These are phyloP conservation scores for Leccinum uliginosum DNA, from an alignment of 768 basidiomycete genomes.

Conservation along the genomic window DNA sequence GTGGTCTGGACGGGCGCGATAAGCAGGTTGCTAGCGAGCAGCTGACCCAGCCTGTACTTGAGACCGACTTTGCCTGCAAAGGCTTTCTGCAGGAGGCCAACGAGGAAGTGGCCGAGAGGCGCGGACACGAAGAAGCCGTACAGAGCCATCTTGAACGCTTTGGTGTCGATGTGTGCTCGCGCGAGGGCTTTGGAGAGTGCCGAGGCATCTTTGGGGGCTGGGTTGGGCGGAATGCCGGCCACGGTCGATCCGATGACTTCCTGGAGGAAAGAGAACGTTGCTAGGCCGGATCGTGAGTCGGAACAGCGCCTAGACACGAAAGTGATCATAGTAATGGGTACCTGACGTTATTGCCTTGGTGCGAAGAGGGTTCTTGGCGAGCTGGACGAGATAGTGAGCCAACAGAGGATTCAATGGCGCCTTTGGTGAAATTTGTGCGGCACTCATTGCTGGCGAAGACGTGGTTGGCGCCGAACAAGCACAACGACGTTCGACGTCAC, in stretches of 20 bases:
- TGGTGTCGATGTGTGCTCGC: slow-evolving; percentile 55
- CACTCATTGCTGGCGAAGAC: slow-evolving; percentile 34
- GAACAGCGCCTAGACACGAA: background rate
- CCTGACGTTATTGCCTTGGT: slow-evolving; percentile 81
- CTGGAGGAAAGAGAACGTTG: slow-evolving; percentile 61
- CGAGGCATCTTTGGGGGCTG: slow-evolving; percentile 51
- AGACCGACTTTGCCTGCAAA: slow-evolving; percentile 72
- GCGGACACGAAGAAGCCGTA: slow-evolving; percentile 85
- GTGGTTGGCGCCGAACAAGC: background rate
- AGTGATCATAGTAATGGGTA: slow-evolving; percentile 15
- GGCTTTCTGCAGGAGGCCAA: slow-evolving; percentile 65
- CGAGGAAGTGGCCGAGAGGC: slow-evolving; percentile 72
- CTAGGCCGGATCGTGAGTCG: slow-evolving; percentile 25
- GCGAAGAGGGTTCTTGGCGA: slow-evolving; percentile 64
- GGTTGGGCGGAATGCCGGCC: slow-evolving; percentile 54
- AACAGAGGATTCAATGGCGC: slow-evolving; percentile 44
- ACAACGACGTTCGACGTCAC: no score
- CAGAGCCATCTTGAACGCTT: slow-evolving; percentile 77
- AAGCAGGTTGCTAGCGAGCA: slow-evolving; percentile 72
- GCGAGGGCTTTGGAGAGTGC: slow-evolving; percentile 49
- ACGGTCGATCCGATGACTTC: slow-evolving; percentile 76
- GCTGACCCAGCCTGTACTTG: slow-evolving; percentile 61
- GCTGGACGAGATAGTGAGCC: slow-evolving; percentile 64
- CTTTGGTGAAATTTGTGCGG: slow-evolving; percentile 13
- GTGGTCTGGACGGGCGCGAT: slow-evolving; percentile 71